Conservation (phyloP, 2,329 filamentous ascomycete genomes). For the Ampelomyces quisqualis region DNA sequence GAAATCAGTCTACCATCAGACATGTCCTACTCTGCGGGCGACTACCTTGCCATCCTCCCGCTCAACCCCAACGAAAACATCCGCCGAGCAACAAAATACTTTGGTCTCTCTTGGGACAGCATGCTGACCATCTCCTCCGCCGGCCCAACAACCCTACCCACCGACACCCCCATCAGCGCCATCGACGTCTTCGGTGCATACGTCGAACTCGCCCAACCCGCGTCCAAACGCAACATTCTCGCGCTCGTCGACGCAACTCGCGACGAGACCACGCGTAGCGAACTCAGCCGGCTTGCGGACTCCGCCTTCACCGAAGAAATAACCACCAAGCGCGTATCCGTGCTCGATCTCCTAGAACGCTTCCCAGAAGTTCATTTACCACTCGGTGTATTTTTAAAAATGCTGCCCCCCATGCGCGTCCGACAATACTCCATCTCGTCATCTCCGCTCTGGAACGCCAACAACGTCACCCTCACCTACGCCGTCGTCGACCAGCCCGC, state of each 20-base stretch:
- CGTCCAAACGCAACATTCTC: slow-evolving; percentile 63
- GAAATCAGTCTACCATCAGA: slow-evolving; percentile 48
- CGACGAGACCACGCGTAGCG: slow-evolving; percentile 52
- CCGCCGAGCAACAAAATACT: slow-evolving; percentile 62
- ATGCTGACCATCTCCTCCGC: slow-evolving; percentile 60
- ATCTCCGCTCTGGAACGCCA: slow-evolving; percentile 62
- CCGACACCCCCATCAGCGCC: slow-evolving; percentile 60
- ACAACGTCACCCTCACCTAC: slow-evolving; percentile 66
- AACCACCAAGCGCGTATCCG: slow-evolving; percentile 58
- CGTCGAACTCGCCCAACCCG: slow-evolving; percentile 71
- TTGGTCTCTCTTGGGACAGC: slow-evolving; percentile 69
- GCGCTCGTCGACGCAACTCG: slow-evolving; percentile 53
- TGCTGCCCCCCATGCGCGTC: slow-evolving; percentile 75
- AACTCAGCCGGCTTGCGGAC: slow-evolving; percentile 53
- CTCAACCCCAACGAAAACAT: slow-evolving; percentile 66
- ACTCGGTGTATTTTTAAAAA: slow-evolving; percentile 66
- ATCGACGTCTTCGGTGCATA: slow-evolving; percentile 67
- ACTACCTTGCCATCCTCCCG: slow-evolving; percentile 74
- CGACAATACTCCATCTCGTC: slow-evolving; percentile 82
- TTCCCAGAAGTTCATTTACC: slow-evolving; percentile 60
- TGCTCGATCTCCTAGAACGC: slow-evolving; percentile 69
- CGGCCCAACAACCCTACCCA: slow-evolving; percentile 68
- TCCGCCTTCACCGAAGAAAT: slow-evolving; percentile 43
- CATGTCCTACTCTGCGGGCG: slow-evolving; percentile 68
- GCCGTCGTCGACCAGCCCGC: slow-evolving; percentile 62